Evolutionary conservation across 2,329 filamentous ascomycete genomes (phyloP).

Genomic region (Colletotrichum aenigma): DNA sequence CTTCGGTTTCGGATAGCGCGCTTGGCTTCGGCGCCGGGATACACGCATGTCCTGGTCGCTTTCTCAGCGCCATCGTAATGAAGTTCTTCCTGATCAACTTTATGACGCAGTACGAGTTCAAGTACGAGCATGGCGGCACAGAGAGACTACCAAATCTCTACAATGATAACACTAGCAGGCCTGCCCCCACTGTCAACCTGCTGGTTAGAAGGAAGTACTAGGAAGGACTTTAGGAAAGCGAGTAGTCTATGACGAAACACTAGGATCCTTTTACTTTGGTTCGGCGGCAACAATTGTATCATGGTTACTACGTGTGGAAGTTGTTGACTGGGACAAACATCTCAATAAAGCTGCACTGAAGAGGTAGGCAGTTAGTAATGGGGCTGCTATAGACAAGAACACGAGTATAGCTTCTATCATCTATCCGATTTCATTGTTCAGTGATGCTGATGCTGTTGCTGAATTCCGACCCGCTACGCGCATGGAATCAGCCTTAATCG

Average conservation of each 20-base stretch:
- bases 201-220: not conserved
- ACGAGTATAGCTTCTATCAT: not conserved
- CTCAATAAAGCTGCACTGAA: not conserved
- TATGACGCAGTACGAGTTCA: not conserved
- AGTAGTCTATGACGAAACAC: not conserved
- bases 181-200: not conserved
- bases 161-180: not conserved
- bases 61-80: not conserved
- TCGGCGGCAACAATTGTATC: not conserved
- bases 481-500: too few relatives aligned
- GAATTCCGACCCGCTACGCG: too few relatives aligned
- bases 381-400: rapidly evolving
- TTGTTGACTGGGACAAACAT: not conserved
- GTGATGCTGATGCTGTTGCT: not conserved
- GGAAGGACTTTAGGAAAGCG: rapidly evolving
- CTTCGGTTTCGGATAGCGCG: not conserved
- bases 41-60: not conserved
- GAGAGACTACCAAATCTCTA: not conserved
- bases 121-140: not conserved
- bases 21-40: not conserved
- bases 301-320: too few relatives aligned
- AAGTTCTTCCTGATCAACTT: not conserved
- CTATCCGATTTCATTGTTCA: not conserved
- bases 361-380: rapidly evolving
- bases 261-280: rapidly evolving